These are phyloP conservation scores for Bassia scoparia DNA, from an alignment of 148 eudicot genomes.

Conservation along the genomic window DNA sequence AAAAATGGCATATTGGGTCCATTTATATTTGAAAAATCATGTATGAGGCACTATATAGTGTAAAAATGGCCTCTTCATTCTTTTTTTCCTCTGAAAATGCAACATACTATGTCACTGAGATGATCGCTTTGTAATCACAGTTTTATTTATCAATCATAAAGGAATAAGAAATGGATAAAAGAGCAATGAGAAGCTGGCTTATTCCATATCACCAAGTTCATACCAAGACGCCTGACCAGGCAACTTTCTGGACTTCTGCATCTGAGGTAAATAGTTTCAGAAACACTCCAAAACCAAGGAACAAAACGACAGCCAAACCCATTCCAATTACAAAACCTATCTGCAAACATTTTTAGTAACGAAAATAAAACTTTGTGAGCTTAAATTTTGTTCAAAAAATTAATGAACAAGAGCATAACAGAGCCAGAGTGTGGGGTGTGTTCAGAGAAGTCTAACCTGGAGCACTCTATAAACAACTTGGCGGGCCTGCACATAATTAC, in stretches of 20 bases:
- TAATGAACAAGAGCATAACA: not conserved
- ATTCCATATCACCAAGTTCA: constrained; percentile 8
- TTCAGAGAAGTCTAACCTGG: constrained; percentile 44
- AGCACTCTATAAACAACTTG: constrained; percentile 68
- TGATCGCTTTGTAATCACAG: too few relatives aligned
- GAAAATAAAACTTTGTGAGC: not conserved
- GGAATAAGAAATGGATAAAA: not conserved
- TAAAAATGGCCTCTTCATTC: not conserved
- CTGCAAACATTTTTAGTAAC: constrained; percentile 33
- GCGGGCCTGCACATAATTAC: constrained; percentile 66
- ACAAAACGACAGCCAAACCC: constrained; percentile 57
- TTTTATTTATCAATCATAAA: constrained; percentile 3
- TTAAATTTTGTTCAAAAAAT: not conserved
- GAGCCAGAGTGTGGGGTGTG: not conserved
- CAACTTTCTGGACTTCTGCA: constrained; percentile 59
- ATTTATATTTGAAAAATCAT: not conserved
- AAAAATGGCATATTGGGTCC: not conserved
- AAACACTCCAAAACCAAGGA: constrained; percentile 56
- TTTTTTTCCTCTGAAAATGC: not conserved
- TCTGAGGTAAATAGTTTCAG: constrained; percentile 60
- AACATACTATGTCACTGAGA: not conserved
- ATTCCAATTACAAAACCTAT: constrained; percentile 63
- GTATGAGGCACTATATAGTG: not conserved
- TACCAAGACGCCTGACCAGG: constrained; percentile 80
- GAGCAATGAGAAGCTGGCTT: not conserved